These are phyloP conservation scores for Auriculariales sp. DNA, from an alignment of 768 basidiomycete species.

Conservation along the genomic window DNA sequence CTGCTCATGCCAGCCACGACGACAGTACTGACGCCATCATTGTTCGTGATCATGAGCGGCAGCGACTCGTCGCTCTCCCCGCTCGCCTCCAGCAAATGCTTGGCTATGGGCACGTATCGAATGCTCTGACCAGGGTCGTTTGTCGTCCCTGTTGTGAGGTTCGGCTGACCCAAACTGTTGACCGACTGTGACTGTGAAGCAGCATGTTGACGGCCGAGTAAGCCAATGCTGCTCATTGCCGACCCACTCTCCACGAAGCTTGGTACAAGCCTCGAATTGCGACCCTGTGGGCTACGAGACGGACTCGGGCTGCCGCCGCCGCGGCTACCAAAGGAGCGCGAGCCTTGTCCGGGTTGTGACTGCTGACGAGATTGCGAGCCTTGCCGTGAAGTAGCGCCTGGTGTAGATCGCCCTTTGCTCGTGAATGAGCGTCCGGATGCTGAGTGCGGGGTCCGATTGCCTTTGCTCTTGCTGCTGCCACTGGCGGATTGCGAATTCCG, in stretches of 20 bases:
- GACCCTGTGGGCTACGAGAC: not conserved
- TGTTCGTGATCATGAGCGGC: no score
- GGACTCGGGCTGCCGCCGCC: not conserved
- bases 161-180: no score
- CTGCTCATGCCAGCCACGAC: no score
- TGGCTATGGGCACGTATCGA: not conserved
- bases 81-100: no score
- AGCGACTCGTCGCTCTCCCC: no score
- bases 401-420: no score
- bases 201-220: no score
- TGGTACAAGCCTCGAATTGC: not conserved
- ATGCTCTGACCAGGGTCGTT: not conserved
- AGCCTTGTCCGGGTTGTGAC: not conserved
- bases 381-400: no score
- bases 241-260: not conserved
- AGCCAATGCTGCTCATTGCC: no score
- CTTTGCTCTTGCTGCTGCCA: not conserved
- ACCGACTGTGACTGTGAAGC: no score
- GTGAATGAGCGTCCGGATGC: not conserved
- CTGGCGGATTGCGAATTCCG: not conserved
- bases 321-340: not conserved
- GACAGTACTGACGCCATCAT: no score
- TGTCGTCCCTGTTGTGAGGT: not conserved
- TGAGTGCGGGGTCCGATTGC: not conserved
- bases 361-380: no score